Evolutionary conservation across 352 stramenopile genomes (phyloP), one percentile per base, ranked within the genome.

Genomic region (Pythium aquatile): DNA sequence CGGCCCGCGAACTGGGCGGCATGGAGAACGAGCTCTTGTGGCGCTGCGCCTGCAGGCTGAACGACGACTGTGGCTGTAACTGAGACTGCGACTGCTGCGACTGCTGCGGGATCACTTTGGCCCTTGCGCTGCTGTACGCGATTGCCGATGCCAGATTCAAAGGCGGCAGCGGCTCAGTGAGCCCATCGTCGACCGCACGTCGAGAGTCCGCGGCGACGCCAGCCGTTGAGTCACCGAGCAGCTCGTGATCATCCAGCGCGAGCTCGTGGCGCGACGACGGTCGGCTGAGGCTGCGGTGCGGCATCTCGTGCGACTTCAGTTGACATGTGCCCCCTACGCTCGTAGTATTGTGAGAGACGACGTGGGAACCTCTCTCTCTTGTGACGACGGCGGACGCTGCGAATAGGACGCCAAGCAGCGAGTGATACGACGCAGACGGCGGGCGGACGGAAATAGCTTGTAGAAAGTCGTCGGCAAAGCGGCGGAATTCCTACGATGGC

Each of bases 21-120:
- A 57, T 47, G 14, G 58, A 64, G 58, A 64, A 64, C 46, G 58
- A 64, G 47, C 58, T 64, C 58, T 58, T 64, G 46, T 57, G 46
- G 1, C 30, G 46, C 28, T 47, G 11, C 16, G n/a, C 6, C 11
- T 42, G 28, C n/a, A 55, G 7, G 24, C 26, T 55, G 47, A 40
- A 40, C 30, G 52, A 46, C 20, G n/a, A 32, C 20, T 39, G 51
- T 30, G 32, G 32, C 33, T 37, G 30, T 24, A 24, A 24, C 32
- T 55, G 29, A 26, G 53, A 58, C 20, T 33, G 13, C 29, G 13
- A 20, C 20, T 7, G 11, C 52, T 47, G 46, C 16, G 24, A 33
- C 46, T 14, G n/a, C 24, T 54, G 47, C 24, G 47, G 47, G 47
- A 35, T 54, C 24, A 54, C 47, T 13, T 54, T 54, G 47, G 47